A percentile compares a stretch with the other conserved stretches of the same genome.
Conservation (phyloP, 176 grass and related monocot species). For the Musa schizocarpa region DNA sequence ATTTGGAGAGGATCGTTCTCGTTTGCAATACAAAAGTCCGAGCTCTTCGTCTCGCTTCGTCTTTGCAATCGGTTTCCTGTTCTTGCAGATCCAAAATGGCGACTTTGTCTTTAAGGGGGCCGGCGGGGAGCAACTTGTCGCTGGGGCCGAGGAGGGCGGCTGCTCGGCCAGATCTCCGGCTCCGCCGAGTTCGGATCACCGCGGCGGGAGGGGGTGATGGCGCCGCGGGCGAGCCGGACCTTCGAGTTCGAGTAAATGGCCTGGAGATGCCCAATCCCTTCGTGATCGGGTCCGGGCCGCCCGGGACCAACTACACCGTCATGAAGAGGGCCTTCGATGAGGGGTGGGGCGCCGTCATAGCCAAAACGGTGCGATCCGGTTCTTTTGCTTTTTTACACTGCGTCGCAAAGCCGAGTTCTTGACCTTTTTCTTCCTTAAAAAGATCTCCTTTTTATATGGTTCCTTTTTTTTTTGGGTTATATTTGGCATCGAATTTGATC, state of each 20-base stretch:
- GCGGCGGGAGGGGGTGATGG: conserved; percentile 19
- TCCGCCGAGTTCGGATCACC: background rate
- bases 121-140: background rate
- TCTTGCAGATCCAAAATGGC: background rate
- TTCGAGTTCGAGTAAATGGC: conserved; percentile 81
- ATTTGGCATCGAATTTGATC: too few relatives aligned
- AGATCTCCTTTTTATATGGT: background rate
- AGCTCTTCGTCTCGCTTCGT: background rate
- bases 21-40: background rate
- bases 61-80: too few relatives aligned
- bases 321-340: conserved; percentile 99
- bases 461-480: too few relatives aligned
- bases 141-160: background rate
- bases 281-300: conserved; percentile 94
- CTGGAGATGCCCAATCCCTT: conserved; percentile 94
- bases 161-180: background rate
- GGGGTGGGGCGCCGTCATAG: conserved; percentile 95
- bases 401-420: background rate
- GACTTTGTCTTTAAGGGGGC: background rate
- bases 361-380: conserved; percentile 63
- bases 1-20: background rate
- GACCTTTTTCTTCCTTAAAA: background rate
- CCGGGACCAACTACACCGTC: conserved; percentile 96
- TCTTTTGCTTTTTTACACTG: background rate
- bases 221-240: conserved; percentile 48